Evolutionary conservation across 108 stramenopile genomes (phyloP), one percentile per base, ranked within the genome.

Genomic region (Fistulifera solaris): DNA sequence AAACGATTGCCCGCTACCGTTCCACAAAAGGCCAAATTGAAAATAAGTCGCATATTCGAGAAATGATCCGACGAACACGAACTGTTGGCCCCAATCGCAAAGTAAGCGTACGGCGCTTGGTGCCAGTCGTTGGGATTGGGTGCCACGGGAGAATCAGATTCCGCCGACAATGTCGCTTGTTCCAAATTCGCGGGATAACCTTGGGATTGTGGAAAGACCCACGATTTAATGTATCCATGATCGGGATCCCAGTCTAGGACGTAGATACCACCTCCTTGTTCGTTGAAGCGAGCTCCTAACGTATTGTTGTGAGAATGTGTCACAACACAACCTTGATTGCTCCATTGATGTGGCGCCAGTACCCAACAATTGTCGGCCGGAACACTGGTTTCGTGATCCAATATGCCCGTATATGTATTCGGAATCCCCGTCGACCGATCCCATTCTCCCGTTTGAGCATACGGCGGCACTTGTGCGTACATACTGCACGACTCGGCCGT

Each of bases 11-110:
- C 92, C 17, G 79, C 75, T 4, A 93, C 92, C 11, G 66, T 74
- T 48, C 92, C 92, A 55, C 92, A 93, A 60, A 89, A 85, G 10
- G 92, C 92, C 39, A 83, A 49, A 55, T 93, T 89, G 63, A 93
- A 71, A 0, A 93, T 76, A 38, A 93, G 38, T 6, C 75, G 69
- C 80, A 87, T 85, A 40, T 93, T 68, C 23, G 73, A 77, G 59
- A 93, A 93, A 52, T 89, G 92, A 54, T 82, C 77, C 0, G 72
- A 64, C 0, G 81, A 76, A 52, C 87, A 89, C 15, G 85, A 81
- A 23, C 76, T 81, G 10, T 16, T 56, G 25, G 73, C 62, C 11
- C 87, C 88, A 47, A 93, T 73, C 1, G 87, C 83, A 75, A 89
- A 93, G 54, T 81, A 79, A 1, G 80, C 92, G 67, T 93, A 93